Base-by-base conservation (phyloP, 2,329 filamentous ascomycete genomes). In the Aspergillus pseudonomiae region DNA sequence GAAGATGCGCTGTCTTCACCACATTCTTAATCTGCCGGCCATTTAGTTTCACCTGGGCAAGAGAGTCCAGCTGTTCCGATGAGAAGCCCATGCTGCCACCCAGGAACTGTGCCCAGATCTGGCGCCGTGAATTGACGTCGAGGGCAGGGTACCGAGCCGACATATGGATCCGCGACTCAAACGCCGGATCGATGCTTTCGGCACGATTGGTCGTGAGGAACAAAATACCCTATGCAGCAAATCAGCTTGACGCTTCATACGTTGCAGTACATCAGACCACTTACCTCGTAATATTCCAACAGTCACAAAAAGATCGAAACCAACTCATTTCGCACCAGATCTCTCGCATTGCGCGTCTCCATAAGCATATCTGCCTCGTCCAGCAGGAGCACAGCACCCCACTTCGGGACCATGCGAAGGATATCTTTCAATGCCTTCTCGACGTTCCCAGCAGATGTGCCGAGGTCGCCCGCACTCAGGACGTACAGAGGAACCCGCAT, bases 321-420 rank as follows among this genome's bases (percentile, higher is more conserved):
- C 57, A 83, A 75, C 64, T 80, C 80, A 68, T 83, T 84, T 11
- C 81, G 76, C 65, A 77, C 72, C 7, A 83, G 72, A 63, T 82
- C 80, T 32, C 78, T 70, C 3, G 75, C 67, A 24, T 67, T 74
- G 41, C 81, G 77, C 36, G 77, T 70, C 67, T 74, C 68, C 68
- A 75, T 70, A 26, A 74, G 74, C 19, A 75, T 71, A 57, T 75
- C 72, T 0, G 71, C 83, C 62, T 84, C 83, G 69, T 85, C 84
- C 4, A 85, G 78, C 3, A 86, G 79, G 0, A 85, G 75, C 6
- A 87, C 78, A 14, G 82, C 81, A 43, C 82, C 81, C 84, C 84
- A 86, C 63, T 77, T 80, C 0, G 79, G 79, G 63, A 79, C 78
- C 77, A 85, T 82, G 50, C 80, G 78, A 1, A 84, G 73, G 21